Evolutionary conservation across 108 stramenopile genomes (phyloP).

Genomic region (Craspedostauros australis): DNA sequence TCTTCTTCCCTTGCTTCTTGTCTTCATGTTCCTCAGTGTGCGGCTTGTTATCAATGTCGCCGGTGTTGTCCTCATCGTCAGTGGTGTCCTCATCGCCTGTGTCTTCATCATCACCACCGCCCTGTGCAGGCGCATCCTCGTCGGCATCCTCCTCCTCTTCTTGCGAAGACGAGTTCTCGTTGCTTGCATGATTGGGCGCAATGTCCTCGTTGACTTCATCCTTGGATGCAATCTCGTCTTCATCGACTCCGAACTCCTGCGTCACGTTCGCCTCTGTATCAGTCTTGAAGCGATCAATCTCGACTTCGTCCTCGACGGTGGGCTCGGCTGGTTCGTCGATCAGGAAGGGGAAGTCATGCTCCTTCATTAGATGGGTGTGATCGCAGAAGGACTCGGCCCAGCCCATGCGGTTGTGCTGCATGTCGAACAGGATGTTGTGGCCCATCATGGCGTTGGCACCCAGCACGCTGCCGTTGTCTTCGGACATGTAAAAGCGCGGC

Average conservation of each 20-base stretch:
- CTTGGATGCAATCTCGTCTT: conserved; percentile 1
- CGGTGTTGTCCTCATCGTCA: not conserved
- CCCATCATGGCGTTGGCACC: conserved; percentile 96
- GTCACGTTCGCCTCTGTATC: not conserved
- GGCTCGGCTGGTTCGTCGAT: not conserved
- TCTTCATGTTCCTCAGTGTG: not conserved
- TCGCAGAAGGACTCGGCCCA: conserved; percentile 17
- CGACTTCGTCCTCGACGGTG: not conserved
- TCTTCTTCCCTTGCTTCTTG: too few species aligned
- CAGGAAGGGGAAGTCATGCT: not conserved
- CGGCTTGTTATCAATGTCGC: not conserved
- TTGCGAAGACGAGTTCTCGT: too few species aligned
- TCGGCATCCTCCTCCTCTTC: not conserved
- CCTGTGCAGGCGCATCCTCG: too few species aligned
- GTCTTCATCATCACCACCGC: not conserved
- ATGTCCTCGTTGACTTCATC: not conserved
- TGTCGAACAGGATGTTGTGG: conserved; percentile 90
- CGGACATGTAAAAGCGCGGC: conserved; percentile 73
- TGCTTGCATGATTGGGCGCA: too few species aligned
- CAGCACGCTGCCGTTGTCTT: conserved; percentile 74
- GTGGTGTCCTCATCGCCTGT: not conserved
- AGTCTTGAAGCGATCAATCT: not conserved
- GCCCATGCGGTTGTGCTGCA: conserved; percentile 6
- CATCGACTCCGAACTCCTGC: not conserved
- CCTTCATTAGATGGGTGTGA: not conserved